phyloP scores from a whole-genome alignment of 345 rosid genomes.

The Citropsis articulata region DNA sequence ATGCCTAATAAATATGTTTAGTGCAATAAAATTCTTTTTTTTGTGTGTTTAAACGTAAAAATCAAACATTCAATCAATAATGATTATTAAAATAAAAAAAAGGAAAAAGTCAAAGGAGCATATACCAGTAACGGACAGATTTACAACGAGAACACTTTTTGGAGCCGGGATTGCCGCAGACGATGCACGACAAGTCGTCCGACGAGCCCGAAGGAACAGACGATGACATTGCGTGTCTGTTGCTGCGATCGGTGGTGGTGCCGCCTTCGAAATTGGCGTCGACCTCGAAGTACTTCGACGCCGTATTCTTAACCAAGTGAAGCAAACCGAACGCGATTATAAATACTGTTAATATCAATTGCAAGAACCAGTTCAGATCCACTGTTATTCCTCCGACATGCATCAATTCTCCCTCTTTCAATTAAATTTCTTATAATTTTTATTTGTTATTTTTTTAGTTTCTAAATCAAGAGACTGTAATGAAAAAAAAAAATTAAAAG shows the following conservation, averaged over 20 bases:
- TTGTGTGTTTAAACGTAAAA: not conserved
- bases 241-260: slow-evolving; percentile 6
- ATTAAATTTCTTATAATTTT: not conserved
- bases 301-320: slow-evolving; percentile 63
- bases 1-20: not conserved
- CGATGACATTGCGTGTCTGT: not conserved
- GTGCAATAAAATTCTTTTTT: not conserved
- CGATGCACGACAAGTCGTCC: slow-evolving; percentile 25
- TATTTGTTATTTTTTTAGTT: not conserved
- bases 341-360: slow-evolving; percentile 48
- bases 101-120: not conserved
- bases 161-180: slow-evolving; percentile 29
- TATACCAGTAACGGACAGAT: slow-evolving; percentile 54
- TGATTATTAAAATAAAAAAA: not conserved
- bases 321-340: slow-evolving; percentile 55
- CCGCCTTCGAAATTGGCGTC: slow-evolving; percentile 62
- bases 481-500: not conserved
- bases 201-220: slow-evolving; percentile 1
- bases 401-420: slow-evolving; percentile 43
- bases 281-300: slow-evolving; percentile 88
- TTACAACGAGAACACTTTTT: slow-evolving; percentile 60
- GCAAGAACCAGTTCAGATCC: slow-evolving; percentile 82
- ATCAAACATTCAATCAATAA: not conserved
- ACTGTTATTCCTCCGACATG: slow-evolving; percentile 63
- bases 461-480: not conserved